These are phyloP conservation scores for Aureobasidium sp. DNA, from an alignment of 2,329 filamentous ascomycete species.

Conservation along the genomic window DNA sequence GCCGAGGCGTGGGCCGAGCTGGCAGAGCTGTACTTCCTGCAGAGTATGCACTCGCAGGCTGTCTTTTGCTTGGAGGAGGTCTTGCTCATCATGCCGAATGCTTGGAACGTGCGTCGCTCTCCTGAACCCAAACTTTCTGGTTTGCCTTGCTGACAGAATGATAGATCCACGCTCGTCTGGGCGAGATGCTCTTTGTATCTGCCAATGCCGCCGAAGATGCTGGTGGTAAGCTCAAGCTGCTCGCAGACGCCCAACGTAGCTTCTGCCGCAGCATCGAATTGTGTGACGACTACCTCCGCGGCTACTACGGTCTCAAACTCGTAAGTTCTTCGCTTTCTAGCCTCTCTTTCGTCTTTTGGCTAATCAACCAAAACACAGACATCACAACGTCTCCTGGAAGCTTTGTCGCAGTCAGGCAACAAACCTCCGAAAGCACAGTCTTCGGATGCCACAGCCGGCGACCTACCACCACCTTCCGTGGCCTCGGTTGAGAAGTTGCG, in stretches of 20 bases:
- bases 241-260: constrained; percentile 68
- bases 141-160: neutral
- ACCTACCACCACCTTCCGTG: constrained; percentile 44
- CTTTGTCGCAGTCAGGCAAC: constrained; percentile 16
- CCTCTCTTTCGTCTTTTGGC: neutral
- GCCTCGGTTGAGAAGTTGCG: constrained; percentile 59
- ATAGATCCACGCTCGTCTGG: constrained; percentile 71
- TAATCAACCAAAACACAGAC: constrained; percentile 3
- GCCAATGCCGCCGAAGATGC: constrained; percentile 27
- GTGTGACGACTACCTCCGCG: constrained; percentile 84
- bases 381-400: constrained; percentile 22
- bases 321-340: neutral
- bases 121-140: neutral
- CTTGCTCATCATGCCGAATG: constrained; percentile 74
- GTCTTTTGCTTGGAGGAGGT: constrained; percentile 88
- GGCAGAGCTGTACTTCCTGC: constrained; percentile 72
- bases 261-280: constrained; percentile 89
- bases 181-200: constrained; percentile 72
- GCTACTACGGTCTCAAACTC: constrained; percentile 83
- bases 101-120: constrained; percentile 70
- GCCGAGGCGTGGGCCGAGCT: constrained; percentile 90
- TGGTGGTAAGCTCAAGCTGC: constrained; percentile 36
- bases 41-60: constrained; percentile 72
- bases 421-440: constrained; percentile 20
- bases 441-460: constrained; percentile 27